These are phyloP conservation scores for Chamaenerion angustifolium DNA, from an alignment of 345 rosid genomes.

Conservation along the genomic window DNA sequence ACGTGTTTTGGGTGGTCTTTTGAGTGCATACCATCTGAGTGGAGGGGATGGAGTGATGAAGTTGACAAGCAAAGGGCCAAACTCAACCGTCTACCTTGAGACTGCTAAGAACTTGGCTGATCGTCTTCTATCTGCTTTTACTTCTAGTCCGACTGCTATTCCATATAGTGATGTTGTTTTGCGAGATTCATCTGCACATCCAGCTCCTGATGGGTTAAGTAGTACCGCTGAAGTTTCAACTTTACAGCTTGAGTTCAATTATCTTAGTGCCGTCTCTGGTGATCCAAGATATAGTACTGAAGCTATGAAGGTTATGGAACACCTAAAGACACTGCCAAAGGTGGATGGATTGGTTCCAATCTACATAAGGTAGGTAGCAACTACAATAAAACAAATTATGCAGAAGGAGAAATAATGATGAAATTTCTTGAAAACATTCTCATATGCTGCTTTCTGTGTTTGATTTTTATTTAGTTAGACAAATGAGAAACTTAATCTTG, in stretches of 20 bases:
- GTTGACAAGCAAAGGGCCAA: constrained; percentile 38
- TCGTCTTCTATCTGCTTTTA: constrained; percentile 73
- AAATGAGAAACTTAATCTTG: too few relatives aligned
- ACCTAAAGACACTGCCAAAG: constrained; percentile 72
- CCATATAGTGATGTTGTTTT: constrained; percentile 76
- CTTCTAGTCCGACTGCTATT: constrained; percentile 69
- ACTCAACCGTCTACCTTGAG: constrained; percentile 60
- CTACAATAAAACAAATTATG: neutral
- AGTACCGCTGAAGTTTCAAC: constrained; percentile 91
- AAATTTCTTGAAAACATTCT: too few relatives aligned
- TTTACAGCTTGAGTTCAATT: constrained; percentile 91
- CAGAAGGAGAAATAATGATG: too few relatives aligned
- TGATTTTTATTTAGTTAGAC: too few relatives aligned
- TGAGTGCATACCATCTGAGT: constrained; percentile 94
- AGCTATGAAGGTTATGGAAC: constrained; percentile 93
- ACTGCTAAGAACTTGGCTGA: constrained; percentile 78
- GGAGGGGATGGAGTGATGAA: constrained; percentile 54
- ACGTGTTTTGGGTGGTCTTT: constrained; percentile 89
- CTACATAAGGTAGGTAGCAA: constrained; percentile 58
- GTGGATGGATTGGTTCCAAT: constrained; percentile 90
- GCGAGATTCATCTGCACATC: constrained; percentile 62
- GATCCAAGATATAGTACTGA: constrained; percentile 69
- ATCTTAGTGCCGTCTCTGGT: constrained; percentile 77
- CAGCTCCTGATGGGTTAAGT: constrained; percentile 82
- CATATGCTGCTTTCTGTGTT: too few relatives aligned